Evolutionary conservation across 1,284 basidiomycete species (phyloP), one percentile per base, ranked within the genome.

Genomic region (Microbotryomycetes sp.): DNA sequence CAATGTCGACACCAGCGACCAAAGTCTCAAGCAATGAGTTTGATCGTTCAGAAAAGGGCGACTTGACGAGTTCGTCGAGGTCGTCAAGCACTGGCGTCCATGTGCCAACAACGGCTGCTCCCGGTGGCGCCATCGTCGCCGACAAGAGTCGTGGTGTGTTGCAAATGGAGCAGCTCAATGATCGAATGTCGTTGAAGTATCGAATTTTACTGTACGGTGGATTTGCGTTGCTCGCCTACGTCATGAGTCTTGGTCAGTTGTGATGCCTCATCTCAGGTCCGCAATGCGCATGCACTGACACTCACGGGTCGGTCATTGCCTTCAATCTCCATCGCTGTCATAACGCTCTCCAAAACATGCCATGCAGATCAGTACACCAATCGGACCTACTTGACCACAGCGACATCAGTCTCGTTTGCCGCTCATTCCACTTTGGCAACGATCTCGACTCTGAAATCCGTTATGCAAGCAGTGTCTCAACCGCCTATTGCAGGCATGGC

Each of bases 401-500:
- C 75, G 4, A 72, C 74, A 0, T 73, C 72, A 4, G 62, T 70
- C 1, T 60, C 72, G 0, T 76, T 75, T 66, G 52, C 62, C 19
- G 56, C 64, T 4, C 75, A 76, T 57, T 70, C 73, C 23, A 69
- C 75, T 3, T 68, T 75, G 42, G 66, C 76, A 4, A 74, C 75
- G 9, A 71, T 77, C 56, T 62, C 57, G 15, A 70, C 70, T 7
- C 63, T 76, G 67, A 73, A 71, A 36, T 54, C 71, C 16, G 71
- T 77, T 58, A 74, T 75, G 63, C 74, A 71, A 56, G 63, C 67
- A 31, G 72, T 75, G 48, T 67, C 71, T 15, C 75, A 76, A 48
- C 74, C 75, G 1, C 75, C 75, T 9, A 75, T 77, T 62, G 76
- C 76, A 31, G 76, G 75, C 58, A 70, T 76, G 29, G 67, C 72